Evolutionary conservation across 2,329 filamentous ascomycete genomes (phyloP).

Genomic region (Chalara sp.): DNA sequence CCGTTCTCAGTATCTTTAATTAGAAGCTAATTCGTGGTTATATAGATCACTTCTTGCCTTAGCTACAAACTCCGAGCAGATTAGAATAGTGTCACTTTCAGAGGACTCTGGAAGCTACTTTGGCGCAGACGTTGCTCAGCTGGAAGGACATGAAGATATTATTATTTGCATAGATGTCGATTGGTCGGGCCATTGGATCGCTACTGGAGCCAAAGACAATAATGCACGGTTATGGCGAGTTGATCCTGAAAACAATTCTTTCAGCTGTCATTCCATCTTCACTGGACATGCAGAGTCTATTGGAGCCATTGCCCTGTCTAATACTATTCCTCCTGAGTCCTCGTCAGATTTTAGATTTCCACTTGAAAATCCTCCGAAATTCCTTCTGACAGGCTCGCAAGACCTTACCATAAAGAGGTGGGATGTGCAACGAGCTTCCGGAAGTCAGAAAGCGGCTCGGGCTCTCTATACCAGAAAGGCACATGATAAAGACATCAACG

Average conservation of each 20-base stretch:
- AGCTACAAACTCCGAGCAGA: slow-evolving; percentile 90
- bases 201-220: slow-evolving; percentile 94
- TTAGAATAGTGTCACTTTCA: slow-evolving; percentile 72
- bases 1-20: too few species aligned
- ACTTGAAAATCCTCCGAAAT: slow-evolving; percentile 72
- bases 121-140: slow-evolving; percentile 77
- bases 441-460: slow-evolving; percentile 46
- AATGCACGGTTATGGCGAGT: slow-evolving; percentile 86
- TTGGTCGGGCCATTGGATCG: slow-evolving; percentile 96
- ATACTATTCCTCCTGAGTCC: slow-evolving; percentile 56
- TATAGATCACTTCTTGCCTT: slow-evolving; percentile 71
- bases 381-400: slow-evolving; percentile 86
- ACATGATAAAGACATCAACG: slow-evolving; percentile 98
- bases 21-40: too few species aligned
- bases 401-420: slow-evolving; percentile 94
- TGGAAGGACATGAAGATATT: slow-evolving; percentile 91
- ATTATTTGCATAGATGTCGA: slow-evolving; percentile 92
- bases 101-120: slow-evolving; percentile 55
- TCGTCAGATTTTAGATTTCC: slow-evolving; percentile 68
- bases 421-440: slow-evolving; percentile 60
- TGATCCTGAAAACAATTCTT: slow-evolving; percentile 68
- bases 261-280: slow-evolving; percentile 73
- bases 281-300: slow-evolving; percentile 92
- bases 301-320: slow-evolving; percentile 80
- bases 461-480: slow-evolving; percentile 87